Base-by-base conservation (phyloP, 768 basidiomycete species). In the Boletus tomentosulus region DNA sequence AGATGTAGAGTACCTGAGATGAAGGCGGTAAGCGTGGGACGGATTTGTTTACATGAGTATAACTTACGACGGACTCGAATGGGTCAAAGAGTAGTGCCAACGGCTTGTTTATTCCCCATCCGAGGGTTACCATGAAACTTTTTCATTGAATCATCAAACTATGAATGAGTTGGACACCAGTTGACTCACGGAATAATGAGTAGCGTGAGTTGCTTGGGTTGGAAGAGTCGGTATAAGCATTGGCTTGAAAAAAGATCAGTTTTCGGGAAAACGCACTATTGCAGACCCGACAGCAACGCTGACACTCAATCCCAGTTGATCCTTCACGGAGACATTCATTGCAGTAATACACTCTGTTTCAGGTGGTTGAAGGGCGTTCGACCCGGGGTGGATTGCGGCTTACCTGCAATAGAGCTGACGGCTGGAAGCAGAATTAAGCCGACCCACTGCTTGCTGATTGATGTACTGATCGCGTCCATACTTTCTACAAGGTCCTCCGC, bases 401-500 rank as follows among this genome's bases (percentile, higher is more conserved):
- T 44, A 87, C 89, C 89, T 64, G 90, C 87, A 33, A 92, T 76
- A 13, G 86, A 87, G 33, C 83, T 87, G 38, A 95, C 87, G 16
- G 86, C 85, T 3, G 95, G 95, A 10, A 98, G 78, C 13, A 98
- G 66, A 60, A 98, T 92, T 34, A 98, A 73, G 15, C 86, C 93
- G 53, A 95, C 78, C 85, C 92, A 98, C 67, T 93, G 88, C 58
- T 89, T 89, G 64, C 83, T 86, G 57, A 98, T 82, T 4, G 75
- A 76, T 19, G 63, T 71, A 1, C 87, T 86, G 50, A 96, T 75
- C 37, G 83, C 85, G 65, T 92, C 82, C 82, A 97, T 91, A 8
- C 88, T 85, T 63, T 82, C 84, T 8, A 98, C 92, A 15, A 98
- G 75, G 70, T 77, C 83, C 61, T 87, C 86, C 10, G 86, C 85